A percentile compares a stretch with the other conserved stretches of the same genome.
These are phyloP conservation scores for Zopfia rhizophila DNA, from an alignment of 2,329 filamentous ascomycete species.

Conservation along the genomic window DNA sequence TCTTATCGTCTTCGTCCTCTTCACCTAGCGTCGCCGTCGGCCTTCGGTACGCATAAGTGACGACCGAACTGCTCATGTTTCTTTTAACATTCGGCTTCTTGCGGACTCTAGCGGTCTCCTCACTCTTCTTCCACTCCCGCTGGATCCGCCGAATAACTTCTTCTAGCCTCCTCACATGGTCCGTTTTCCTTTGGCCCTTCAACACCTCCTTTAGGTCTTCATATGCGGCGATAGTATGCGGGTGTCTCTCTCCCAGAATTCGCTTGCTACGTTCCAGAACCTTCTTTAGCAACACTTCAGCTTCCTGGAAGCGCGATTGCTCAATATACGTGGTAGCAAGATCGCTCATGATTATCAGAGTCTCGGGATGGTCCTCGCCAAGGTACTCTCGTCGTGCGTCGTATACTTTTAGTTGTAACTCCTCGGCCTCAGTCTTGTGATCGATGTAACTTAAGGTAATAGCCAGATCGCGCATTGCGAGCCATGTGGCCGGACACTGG, in stretches of 20 bases:
- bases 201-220: constrained; percentile 8
- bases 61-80: constrained; percentile 12
- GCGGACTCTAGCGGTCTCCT: neutral
- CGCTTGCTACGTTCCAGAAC: constrained; percentile 9
- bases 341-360: constrained; percentile 18
- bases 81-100: constrained; percentile 8
- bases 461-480: constrained; percentile 19
- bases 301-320: constrained; percentile 9
- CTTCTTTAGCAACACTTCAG: constrained; percentile 12
- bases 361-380: constrained; percentile 16
- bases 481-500: constrained; percentile 15
- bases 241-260: constrained; percentile 16
- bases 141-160: constrained; percentile 9
- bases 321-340: constrained; percentile 17
- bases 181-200: constrained; percentile 8
- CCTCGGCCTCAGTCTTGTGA: constrained; percentile 10
- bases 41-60: constrained; percentile 17
- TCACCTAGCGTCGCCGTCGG: neutral
- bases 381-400: constrained; percentile 6
- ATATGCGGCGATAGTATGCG: constrained; percentile 16
- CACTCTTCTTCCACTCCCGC: constrained; percentile 4
- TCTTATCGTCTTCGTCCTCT: neutral
- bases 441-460: constrained; percentile 11
- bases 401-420: constrained; percentile 12
- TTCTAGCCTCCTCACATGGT: constrained; percentile 11